A percentile compares a stretch with the other conserved stretches of the same genome.
phyloP scores from a whole-genome alignment of 164 flowering plant species.

The Buxus sempervirens region DNA sequence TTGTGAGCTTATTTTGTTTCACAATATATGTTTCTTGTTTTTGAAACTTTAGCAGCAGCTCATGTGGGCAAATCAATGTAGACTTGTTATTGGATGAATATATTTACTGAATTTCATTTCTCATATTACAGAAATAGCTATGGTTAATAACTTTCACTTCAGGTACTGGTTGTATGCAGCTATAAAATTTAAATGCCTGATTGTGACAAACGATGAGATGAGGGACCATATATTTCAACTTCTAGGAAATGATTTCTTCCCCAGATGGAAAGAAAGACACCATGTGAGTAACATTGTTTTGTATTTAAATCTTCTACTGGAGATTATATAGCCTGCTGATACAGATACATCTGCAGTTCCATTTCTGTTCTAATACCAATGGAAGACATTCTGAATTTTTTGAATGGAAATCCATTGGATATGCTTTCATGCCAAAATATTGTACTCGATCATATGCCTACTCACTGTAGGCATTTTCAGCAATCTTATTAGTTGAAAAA shows the following conservation, averaged over 20 bases:
- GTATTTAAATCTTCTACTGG: neutral
- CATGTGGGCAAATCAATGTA: no score
- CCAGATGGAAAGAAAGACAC: slow-evolving; percentile 97
- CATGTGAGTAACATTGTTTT: slow-evolving; percentile 52
- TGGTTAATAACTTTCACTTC: slow-evolving; percentile 39
- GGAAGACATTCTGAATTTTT: neutral
- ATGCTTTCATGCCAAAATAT: no score
- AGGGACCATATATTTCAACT: slow-evolving; percentile 86
- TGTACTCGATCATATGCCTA: no score
- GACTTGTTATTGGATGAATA: no score
- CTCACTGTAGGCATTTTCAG: no score
- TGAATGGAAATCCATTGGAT: no score
- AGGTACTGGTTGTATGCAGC: slow-evolving; percentile 99
- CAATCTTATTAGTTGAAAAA: no score
- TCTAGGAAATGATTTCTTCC: slow-evolving; percentile 85
- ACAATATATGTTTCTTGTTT: no score
- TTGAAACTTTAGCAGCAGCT: no score
- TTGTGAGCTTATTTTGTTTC: no score
- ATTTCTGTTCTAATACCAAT: neutral
- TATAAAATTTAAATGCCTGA: slow-evolving; percentile 73
- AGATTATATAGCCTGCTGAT: neutral
- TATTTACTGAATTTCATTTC: no score
- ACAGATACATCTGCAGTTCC: neutral
- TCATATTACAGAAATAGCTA: slow-evolving; percentile 2
- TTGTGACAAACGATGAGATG: slow-evolving; percentile 95